These are phyloP conservation scores for Clonostachys byssicola DNA, from an alignment of 2,329 filamentous ascomycete species.

Conservation along the genomic window DNA sequence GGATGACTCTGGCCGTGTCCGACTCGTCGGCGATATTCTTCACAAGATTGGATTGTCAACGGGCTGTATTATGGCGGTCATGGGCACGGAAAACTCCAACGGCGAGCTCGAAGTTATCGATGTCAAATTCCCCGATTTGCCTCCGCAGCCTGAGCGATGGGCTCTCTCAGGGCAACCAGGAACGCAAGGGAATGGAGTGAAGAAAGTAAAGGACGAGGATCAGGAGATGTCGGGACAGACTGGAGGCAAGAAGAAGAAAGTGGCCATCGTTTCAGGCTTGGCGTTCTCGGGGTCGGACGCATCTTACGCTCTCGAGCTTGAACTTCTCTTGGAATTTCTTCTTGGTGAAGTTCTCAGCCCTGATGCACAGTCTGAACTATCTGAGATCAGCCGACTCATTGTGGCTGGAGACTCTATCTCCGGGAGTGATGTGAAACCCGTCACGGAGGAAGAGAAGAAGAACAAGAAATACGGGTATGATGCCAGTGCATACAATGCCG, in stretches of 20 bases:
- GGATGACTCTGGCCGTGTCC: constrained; percentile 88
- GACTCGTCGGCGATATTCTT: constrained; percentile 69
- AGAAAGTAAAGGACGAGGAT: constrained; percentile 36
- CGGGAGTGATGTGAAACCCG: constrained; percentile 37
- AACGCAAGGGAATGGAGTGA: constrained; percentile 34
- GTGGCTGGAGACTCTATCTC: constrained; percentile 92
- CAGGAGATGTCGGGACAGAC: constrained; percentile 53
- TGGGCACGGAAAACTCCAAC: constrained; percentile 89
- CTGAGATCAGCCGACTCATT: constrained; percentile 76
- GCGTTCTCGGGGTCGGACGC: constrained; percentile 71
- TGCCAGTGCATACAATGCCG: constrained; percentile 78
- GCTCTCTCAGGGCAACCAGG: constrained; percentile 21
- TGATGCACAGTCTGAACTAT: constrained; percentile 51
- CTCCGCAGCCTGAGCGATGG: constrained; percentile 80
- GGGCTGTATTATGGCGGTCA: constrained; percentile 87
- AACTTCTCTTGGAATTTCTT: constrained; percentile 80
- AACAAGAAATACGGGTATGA: constrained; percentile 94
- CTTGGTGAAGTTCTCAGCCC: constrained; percentile 73
- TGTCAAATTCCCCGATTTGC: constrained; percentile 80
- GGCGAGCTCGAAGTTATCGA: constrained; percentile 93
- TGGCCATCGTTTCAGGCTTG: constrained; percentile 87
- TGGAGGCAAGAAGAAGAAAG: constrained; percentile 40
- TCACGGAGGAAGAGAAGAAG: constrained; percentile 31
- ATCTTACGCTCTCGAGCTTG: constrained; percentile 69
- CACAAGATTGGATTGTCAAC: constrained; percentile 74